phyloP scores from a whole-genome alignment of 148 eudicot species.

The Cornus controversa region DNA sequence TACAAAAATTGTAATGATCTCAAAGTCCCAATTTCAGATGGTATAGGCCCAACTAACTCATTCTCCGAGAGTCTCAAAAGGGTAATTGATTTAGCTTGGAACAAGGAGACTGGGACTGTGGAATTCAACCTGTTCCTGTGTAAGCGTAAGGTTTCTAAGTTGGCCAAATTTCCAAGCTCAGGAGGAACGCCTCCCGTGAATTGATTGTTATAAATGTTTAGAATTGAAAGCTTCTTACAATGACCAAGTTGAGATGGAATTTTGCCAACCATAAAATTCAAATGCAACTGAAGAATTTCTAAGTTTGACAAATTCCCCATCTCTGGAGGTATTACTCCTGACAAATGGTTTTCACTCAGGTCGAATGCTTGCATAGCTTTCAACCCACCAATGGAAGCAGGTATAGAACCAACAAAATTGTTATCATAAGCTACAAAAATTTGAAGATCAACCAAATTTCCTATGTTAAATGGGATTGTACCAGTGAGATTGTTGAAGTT shows the following conservation, averaged over 20 bases:
- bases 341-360: constrained; percentile 49
- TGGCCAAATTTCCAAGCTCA: constrained; percentile 58
- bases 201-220: constrained; percentile 48
- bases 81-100: constrained; percentile 50
- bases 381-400: constrained; percentile 53
- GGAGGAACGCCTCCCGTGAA: constrained; percentile 62
- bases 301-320: constrained; percentile 62
- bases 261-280: constrained; percentile 51
- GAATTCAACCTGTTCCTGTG: constrained; percentile 56
- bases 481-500: constrained; percentile 56
- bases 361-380: constrained; percentile 45
- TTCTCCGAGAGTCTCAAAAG: constrained; percentile 62
- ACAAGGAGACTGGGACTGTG: constrained; percentile 51
- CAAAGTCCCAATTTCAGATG: constrained; percentile 48
- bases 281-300: constrained; percentile 44
- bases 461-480: constrained; percentile 52
- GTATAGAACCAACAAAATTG: constrained; percentile 56
- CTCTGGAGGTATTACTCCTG: constrained; percentile 52
- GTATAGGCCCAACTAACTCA: constrained; percentile 54
- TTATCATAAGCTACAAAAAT: constrained; percentile 46
- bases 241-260: constrained; percentile 63
- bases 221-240: constrained; percentile 46
- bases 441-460: constrained; percentile 52
- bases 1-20: constrained; percentile 53
- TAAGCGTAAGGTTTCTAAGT: constrained; percentile 45